phyloP scores from a whole-genome alignment of 1,139 yeast species.

The Zygosaccharomyces sapae region DNA sequence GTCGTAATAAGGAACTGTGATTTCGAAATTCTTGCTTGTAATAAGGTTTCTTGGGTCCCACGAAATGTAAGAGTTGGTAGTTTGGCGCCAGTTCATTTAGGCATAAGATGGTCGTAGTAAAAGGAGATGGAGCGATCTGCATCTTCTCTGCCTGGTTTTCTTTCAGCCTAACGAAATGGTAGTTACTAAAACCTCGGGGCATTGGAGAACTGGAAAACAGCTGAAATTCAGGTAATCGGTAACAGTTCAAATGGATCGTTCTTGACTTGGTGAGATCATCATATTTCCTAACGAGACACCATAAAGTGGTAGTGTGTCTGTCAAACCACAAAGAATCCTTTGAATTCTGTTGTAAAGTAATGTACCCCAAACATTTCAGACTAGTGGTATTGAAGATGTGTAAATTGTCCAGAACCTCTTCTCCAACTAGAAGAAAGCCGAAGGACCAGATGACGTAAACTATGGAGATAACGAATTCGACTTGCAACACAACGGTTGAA shows the following conservation, averaged over 20 bases:
- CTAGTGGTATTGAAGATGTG: conserved; percentile 17
- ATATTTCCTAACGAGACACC: conserved; percentile 13
- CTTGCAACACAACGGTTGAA: conserved; percentile 1
- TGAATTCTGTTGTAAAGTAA: conserved; percentile 9
- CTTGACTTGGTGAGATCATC: conserved; percentile 10
- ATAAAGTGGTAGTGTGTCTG: conserved; percentile 9
- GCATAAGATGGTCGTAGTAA: conserved; percentile 1
- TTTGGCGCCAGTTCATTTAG: background rate
- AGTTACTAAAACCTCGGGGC: conserved; percentile 12
- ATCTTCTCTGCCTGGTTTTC: background rate
- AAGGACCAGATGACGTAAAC: conserved; percentile 12
- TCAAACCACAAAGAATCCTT: conserved; percentile 11
- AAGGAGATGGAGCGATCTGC: background rate
- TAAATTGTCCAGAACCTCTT: conserved; percentile 12
- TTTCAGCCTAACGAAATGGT: conserved; percentile 5
- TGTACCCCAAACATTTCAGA: conserved; percentile 15
- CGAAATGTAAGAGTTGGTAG: conserved; percentile 3
- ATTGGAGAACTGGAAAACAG: conserved; percentile 7
- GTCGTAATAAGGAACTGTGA: background rate
- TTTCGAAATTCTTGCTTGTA: background rate
- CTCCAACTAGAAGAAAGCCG: conserved; percentile 11
- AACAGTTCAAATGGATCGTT: conserved; percentile 9
- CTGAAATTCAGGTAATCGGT: conserved; percentile 3
- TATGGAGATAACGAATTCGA: conserved; percentile 9
- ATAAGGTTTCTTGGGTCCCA: conserved; percentile 4